Evolutionary conservation across 2,329 filamentous ascomycete species (phyloP), one percentile per base, ranked within the genome.

Genomic region (Mollisia scopiformis): DNA sequence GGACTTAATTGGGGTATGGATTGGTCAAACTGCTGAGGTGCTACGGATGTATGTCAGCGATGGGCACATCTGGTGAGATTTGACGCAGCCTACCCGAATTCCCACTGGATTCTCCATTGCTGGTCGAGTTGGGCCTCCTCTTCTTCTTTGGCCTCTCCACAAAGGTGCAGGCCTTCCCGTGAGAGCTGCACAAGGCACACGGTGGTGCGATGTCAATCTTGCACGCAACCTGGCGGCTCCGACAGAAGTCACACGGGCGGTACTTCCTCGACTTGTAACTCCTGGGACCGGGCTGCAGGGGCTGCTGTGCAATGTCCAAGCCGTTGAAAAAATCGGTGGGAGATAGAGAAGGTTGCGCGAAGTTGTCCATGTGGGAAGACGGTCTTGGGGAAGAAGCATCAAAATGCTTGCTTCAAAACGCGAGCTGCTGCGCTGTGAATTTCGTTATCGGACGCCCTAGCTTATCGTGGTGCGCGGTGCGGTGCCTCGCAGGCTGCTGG

Each of bases 191-290:
- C 8, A 79, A 68, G 55, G 76, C 75, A 62, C 78, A 80, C 6
- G 78, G 78, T 16, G 78, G 78, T 14, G 71, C 63, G 8, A 62
- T 67, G 25, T 79, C 76, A 46, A 80, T 76, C 58, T 78, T 77
- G 64, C 78, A 80, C 10, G 78, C 78, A 1, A 78, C 76, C 64
- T 80, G 78, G 59, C 78, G 75, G 19, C 75, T 76, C 11, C 77
- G 73, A 62, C 78, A 80, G 65, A 79, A 79, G 64, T 80, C 78
- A 68, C 78, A 81, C 4, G 78, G 78, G 39, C 78, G 71, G 55
- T 71, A 71, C 49, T 73, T 73, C 27, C 71, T 58, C 27, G 67
- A 69, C 52, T 72, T 72, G 62, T 73, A 73, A n/a, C 46, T 62
- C 28, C 71, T 65, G n/a, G 71, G 71, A 13, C 70, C 70, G n/a